Evolutionary conservation across 306 rosid species (phyloP), one percentile per base, ranked within the genome.

Genomic region (Vigna mungo): DNA sequence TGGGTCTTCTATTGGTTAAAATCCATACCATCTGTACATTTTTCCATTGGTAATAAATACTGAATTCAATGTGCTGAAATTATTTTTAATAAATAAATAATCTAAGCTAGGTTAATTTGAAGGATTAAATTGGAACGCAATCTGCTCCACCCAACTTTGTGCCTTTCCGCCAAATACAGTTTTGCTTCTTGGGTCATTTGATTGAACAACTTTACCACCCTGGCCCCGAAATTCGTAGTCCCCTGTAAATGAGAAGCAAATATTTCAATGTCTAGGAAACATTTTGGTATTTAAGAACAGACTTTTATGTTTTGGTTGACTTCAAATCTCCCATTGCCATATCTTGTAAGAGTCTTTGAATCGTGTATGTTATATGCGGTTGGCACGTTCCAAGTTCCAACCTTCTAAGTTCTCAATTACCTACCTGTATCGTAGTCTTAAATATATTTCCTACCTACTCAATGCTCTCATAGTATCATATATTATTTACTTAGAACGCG

Each of bases 351-450:
- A 25, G 71, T 18, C 2, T 32, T 61, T 62, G 11, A 10, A 47
- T 30, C 27, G 2, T 23, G 2, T 23, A 23, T 23, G 2, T 23
- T 23, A 23, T 23, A 23, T 23, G 27, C 27, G 27, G 27, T 23
- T 23, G 27, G 34, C 34, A 30, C 34, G 4, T 67, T 58, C n/a
- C 75, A 77, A 74, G 75, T 65, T 64, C 32, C 73, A 64, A 75
- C 39, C 25, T 63, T 63, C 27, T 17, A 51, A 39, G 65, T 21
- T 9, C n/a, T 48, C 20, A 4, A 7, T 14, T 53, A 41, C 81
- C 81, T 23, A 20, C 48, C 62, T 23, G 27, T 23, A 23, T 23
- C 27, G 2, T 23, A 23, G 27, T 23, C 2, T 23, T 1, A 23
- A 23, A 23, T 23, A 2, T 23, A 23, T 23, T 23, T 23, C 27